These are phyloP conservation scores for Debaryomyces subglobosus DNA, from an alignment of 1,139 yeast species.

Conservation along the genomic window DNA sequence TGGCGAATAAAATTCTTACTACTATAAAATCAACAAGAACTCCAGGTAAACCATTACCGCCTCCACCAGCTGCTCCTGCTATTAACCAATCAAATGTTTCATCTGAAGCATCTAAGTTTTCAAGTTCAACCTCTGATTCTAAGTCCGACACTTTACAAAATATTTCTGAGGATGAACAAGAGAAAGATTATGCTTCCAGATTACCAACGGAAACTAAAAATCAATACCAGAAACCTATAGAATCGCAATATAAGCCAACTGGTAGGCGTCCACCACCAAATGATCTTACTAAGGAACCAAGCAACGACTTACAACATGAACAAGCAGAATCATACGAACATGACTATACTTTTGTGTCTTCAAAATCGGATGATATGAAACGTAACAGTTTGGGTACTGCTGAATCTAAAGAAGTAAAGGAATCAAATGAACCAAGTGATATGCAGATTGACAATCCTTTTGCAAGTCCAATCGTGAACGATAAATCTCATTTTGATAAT, in stretches of 20 bases:
- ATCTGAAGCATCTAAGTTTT: conserved; percentile 7
- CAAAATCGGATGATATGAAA: conserved; percentile 20
- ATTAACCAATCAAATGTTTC: conserved; percentile 1
- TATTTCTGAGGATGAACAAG: conserved; percentile 32
- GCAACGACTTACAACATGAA: background rate
- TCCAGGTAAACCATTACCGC: conserved; percentile 24
- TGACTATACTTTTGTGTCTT: conserved; percentile 27
- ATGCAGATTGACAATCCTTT: conserved; percentile 19
- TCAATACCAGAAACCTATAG: conserved; percentile 37
- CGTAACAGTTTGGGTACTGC: conserved; percentile 8
- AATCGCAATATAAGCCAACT: conserved; percentile 28
- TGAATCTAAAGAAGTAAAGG: background rate
- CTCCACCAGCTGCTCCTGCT: conserved; percentile 2
- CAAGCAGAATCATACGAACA: conserved; percentile 14
- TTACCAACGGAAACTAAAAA: conserved; percentile 43
- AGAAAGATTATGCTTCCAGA: conserved; percentile 23
- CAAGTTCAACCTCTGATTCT: conserved; percentile 13
- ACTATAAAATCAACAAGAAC: conserved; percentile 82
- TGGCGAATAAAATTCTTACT: conserved; percentile 85
- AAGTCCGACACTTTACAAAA: conserved; percentile 15
- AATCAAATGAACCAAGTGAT: background rate
- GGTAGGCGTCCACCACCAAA: conserved; percentile 30
- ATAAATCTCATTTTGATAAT: conserved; percentile 24
- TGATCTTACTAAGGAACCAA: conserved; percentile 11
- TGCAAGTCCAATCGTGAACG: conserved; percentile 12